Evolutionary conservation across 331 rosid species (phyloP), one percentile per base, ranked within the genome.

Genomic region (Arachis monticola): DNA sequence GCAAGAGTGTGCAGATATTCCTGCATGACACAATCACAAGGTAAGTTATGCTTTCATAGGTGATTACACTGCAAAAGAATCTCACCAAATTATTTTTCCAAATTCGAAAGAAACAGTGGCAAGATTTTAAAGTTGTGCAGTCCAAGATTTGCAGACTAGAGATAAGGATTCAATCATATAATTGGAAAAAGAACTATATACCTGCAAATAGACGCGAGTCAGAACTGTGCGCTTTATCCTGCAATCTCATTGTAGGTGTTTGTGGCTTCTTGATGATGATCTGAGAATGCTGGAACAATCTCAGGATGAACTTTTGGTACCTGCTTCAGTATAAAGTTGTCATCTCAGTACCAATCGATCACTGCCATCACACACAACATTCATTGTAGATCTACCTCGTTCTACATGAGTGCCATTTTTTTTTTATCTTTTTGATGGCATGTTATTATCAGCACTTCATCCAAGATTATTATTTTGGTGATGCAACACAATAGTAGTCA

Each of bases 161-260:
- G 9, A 69, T 55, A 64, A 76, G 67, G 70, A 58, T 2, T 73
- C 67, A 60, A 79, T 68, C 62, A 74, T 70, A 76, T 71, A 74
- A 45, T 35, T 61, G 69, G 65, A 45, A 65, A 22, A 69, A 53
- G 12, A 47, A 12, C 17, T 59, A 65, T 46, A 89, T 80, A 80
- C 96, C 95, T 90, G 90, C 3, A 96, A 95, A 75, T 87, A 78
- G 58, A 83, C 84, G 75, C 91, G 89, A 51, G 89, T 85, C 80
- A 91, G 83, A 76, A 94, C 88, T 74, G 88, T 83, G 75, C 82
- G 85, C 73, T 83, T 0, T 89, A 79, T 87, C 93, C 52, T 59
- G 83, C 48, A 88, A 81, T 50, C 90, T 82, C 71, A 84, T 81
- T 73, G 86, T 52, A 89, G 86, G 32, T 87, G 62, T 69, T 83